These are phyloP conservation scores for Penicillium sp. DNA, from an alignment of 2,329 filamentous ascomycete genomes.

Conservation along the genomic window DNA sequence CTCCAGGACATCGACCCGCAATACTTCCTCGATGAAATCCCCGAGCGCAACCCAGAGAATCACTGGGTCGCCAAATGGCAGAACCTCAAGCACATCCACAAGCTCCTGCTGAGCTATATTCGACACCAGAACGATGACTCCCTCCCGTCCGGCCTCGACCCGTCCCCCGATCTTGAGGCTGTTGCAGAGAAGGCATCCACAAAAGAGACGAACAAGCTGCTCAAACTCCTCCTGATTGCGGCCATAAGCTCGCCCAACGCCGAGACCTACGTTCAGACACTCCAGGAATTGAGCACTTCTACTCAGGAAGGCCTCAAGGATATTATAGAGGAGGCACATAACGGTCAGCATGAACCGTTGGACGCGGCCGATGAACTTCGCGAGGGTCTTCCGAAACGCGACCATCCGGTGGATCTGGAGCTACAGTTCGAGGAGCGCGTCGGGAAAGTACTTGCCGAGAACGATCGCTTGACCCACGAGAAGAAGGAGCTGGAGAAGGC, in stretches of 20 bases:
- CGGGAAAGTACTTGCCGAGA: conserved; percentile 49
- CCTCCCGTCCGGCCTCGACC: conserved; percentile 42
- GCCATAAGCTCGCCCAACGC: conserved; percentile 59
- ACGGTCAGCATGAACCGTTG: conserved; percentile 38
- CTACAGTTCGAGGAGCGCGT: conserved; percentile 50
- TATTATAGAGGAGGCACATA: conserved; percentile 48
- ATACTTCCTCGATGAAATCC: conserved; percentile 48
- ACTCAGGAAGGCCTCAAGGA: conserved; percentile 48
- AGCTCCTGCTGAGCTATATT: conserved; percentile 46
- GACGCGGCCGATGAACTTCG: conserved; percentile 39
- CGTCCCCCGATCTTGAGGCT: conserved; percentile 46
- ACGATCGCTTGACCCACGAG: conserved; percentile 58
- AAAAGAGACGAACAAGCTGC: conserved; percentile 52
- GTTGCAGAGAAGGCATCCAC: conserved; percentile 45
- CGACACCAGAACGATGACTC: conserved; percentile 45
- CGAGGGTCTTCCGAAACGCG: conserved; percentile 34
- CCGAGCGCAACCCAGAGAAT: conserved; percentile 44
- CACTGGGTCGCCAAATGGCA: conserved; percentile 50
- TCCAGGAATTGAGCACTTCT: conserved; percentile 43
- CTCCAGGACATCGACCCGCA: conserved; percentile 50
- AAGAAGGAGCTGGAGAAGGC: conserved; percentile 50
- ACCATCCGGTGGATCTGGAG: conserved; percentile 43
- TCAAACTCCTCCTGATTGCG: conserved; percentile 62
- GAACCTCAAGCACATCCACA: conserved; percentile 50
- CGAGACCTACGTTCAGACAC: conserved; percentile 53